Evolutionary conservation across 73 alveolate genomes (phyloP).

Genomic region (Stentor roeselii): DNA sequence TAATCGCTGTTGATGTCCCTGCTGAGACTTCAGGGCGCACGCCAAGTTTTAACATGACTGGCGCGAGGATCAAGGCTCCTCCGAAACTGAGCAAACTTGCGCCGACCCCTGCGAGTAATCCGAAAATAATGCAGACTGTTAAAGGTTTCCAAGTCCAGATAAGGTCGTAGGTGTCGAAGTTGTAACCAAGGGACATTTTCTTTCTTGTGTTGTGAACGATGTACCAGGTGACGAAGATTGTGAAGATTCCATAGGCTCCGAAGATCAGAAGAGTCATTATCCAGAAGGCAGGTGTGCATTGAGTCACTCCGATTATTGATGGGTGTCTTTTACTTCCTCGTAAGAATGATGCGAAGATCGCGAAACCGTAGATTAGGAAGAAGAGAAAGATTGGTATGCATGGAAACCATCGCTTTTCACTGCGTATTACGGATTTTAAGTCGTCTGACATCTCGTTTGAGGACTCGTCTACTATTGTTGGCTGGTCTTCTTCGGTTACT

Average conservation of each 20-base stretch:
- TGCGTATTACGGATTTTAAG: background rate
- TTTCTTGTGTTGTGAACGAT: background rate
- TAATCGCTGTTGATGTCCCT: background rate
- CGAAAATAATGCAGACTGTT: background rate
- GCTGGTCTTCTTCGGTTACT: background rate
- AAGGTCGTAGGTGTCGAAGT: background rate
- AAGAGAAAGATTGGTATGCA: background rate
- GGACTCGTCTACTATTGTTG: background rate
- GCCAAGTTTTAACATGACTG: background rate
- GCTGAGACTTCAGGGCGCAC: conserved; percentile 15
- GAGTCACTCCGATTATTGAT: conserved; percentile 14
- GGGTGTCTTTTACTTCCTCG: background rate
- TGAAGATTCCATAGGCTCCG: background rate
- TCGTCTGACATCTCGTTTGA: background rate
- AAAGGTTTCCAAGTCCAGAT: background rate
- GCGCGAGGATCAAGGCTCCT: conserved; percentile 13
- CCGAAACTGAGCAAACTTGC: conserved; percentile 13
- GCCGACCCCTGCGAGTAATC: conserved; percentile 9
- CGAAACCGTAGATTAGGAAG: background rate
- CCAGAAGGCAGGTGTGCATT: background rate
- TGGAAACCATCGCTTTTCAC: conserved; percentile 2
- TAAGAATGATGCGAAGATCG: background rate
- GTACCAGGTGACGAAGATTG: background rate
- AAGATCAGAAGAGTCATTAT: background rate
- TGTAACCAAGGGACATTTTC: background rate